Evolutionary conservation across 768 basidiomycete species (phyloP).

Genomic region (Phallus indusiatus): DNA sequence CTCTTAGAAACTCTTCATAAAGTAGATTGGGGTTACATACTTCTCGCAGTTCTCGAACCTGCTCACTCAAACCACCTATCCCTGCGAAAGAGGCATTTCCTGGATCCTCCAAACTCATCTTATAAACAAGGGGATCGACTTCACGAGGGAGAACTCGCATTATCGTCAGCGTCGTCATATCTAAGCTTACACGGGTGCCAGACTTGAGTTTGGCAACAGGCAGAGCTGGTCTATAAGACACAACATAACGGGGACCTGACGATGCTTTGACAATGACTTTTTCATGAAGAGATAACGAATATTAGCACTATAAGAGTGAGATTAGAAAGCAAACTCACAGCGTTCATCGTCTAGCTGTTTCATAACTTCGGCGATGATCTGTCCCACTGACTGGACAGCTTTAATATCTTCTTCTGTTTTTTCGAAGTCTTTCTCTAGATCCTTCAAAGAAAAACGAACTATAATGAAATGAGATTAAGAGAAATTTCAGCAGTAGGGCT

Average conservation of each 20-base stretch:
- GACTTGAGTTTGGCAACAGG: slow-evolving; percentile 88
- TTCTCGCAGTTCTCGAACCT: slow-evolving; percentile 94
- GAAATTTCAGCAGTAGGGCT: neutral
- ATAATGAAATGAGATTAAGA: slow-evolving; percentile 1
- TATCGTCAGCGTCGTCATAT: slow-evolving; percentile 98
- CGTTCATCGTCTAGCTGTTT: slow-evolving; percentile 97
- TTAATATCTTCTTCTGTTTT: slow-evolving; percentile 99
- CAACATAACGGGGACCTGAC: slow-evolving; percentile 95
- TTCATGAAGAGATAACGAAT: neutral
- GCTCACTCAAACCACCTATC: slow-evolving; percentile 91
- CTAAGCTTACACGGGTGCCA: slow-evolving; percentile 91
- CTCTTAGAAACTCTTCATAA: neutral
- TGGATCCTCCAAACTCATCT: slow-evolving; percentile 98
- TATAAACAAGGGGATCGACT: slow-evolving; percentile 97
- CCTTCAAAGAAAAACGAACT: slow-evolving; percentile 90
- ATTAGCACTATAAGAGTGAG: slow-evolving; percentile 18
- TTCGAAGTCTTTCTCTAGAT: slow-evolving; percentile 79
- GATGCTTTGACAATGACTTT: slow-evolving; percentile 97
- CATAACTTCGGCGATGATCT: slow-evolving; percentile 98
- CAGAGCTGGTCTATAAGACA: slow-evolving; percentile 89
- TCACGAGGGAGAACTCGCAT: slow-evolving; percentile 98
- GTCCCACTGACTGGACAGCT: slow-evolving; percentile 96
- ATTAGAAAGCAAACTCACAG: slow-evolving; percentile 45
- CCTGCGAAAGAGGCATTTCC: slow-evolving; percentile 93
- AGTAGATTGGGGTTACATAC: slow-evolving; percentile 30